phyloP scores from a whole-genome alignment of 768 basidiomycete genomes.

The Kwoniella shandongensis region DNA sequence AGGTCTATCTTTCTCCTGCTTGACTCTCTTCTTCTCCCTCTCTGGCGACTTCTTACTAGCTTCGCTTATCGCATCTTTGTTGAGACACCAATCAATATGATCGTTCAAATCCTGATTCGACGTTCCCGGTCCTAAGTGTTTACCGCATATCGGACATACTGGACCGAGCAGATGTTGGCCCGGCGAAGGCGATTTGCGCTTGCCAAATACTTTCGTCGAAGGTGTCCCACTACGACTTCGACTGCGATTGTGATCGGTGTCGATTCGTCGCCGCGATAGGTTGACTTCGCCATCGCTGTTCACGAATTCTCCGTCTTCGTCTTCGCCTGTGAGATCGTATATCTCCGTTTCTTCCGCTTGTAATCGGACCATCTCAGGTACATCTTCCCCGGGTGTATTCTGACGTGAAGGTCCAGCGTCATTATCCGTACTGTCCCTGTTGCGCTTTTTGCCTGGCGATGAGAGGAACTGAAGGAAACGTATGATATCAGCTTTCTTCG shows the following conservation, averaged over 20 bases:
- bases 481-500: slow-evolving; percentile 18
- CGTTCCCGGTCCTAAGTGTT: slow-evolving; percentile 58
- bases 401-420: slow-evolving; percentile 28
- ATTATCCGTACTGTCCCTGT: not conserved
- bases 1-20: slow-evolving; percentile 5
- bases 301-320: slow-evolving; percentile 18
- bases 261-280: not conserved
- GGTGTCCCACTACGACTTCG: not conserved
- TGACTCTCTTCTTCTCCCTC: slow-evolving; percentile 11
- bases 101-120: slow-evolving; percentile 78
- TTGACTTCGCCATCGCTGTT: slow-evolving; percentile 11
- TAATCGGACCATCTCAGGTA: slow-evolving; percentile 10
- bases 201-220: slow-evolving; percentile 7
- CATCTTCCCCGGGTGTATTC: slow-evolving; percentile 9
- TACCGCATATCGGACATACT: slow-evolving; percentile 72
- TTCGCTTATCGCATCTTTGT: slow-evolving; percentile 70
- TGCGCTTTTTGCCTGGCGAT: slow-evolving; percentile 47
- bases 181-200: slow-evolving; percentile 16
- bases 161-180: slow-evolving; percentile 47
- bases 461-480: slow-evolving; percentile 40
- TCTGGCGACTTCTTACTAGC: slow-evolving; percentile 30
- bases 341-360: slow-evolving; percentile 24
- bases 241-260: slow-evolving; percentile 2
- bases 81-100: slow-evolving; percentile 88
- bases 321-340: slow-evolving; percentile 21